phyloP scores from a whole-genome alignment of 257 asterid species.

The Nicotiana tomentosiformis region DNA sequence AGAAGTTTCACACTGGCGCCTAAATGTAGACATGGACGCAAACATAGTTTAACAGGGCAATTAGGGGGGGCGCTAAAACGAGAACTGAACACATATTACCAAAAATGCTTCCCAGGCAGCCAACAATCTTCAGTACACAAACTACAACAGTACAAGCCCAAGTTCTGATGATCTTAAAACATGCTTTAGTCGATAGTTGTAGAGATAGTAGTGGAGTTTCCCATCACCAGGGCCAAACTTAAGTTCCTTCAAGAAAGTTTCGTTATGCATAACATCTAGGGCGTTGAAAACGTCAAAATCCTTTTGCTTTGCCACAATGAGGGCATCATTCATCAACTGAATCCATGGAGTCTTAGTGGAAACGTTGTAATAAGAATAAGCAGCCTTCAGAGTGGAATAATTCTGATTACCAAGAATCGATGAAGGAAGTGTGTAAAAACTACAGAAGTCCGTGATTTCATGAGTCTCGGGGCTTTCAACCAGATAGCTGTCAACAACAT shows the following conservation, averaged over 20 bases:
- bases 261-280: constrained; percentile 27
- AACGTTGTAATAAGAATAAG: constrained; percentile 31
- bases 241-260: constrained; percentile 28
- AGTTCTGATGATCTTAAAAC: constrained; percentile 25
- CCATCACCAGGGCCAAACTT: constrained; percentile 33
- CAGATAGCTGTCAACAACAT: constrained; percentile 28
- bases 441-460: constrained; percentile 26
- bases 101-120: constrained; percentile 6
- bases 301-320: constrained; percentile 24
- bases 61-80: not conserved
- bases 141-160: constrained; percentile 30
- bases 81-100: not conserved
- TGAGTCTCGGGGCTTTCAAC: constrained; percentile 26
- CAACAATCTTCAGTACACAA: not conserved
- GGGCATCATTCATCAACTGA: constrained; percentile 31
- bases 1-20: not conserved
- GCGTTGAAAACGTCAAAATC: constrained; percentile 31
- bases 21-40: constrained; percentile 5
- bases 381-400: constrained; percentile 28
- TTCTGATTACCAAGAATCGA: constrained; percentile 25
- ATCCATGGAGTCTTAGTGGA: constrained; percentile 26
- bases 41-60: not conserved
- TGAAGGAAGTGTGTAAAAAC: constrained; percentile 27
- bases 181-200: constrained; percentile 26
- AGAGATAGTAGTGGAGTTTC: constrained; percentile 29